These are phyloP conservation scores for Psilocybe tampanensis DNA, from an alignment of 768 basidiomycete species.

Conservation along the genomic window DNA sequence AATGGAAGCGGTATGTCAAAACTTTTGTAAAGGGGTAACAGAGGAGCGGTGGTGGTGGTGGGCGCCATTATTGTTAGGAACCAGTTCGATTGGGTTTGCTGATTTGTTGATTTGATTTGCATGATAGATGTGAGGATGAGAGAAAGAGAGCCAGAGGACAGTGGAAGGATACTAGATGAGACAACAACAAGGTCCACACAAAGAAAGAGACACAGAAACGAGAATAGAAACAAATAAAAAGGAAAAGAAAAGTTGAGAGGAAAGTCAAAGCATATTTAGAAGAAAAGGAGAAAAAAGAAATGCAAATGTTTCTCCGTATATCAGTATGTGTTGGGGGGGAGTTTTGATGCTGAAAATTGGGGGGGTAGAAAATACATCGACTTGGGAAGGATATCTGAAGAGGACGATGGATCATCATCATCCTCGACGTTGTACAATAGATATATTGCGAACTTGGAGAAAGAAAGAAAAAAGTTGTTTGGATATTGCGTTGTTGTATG, in stretches of 20 bases:
- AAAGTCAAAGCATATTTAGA: too few relatives aligned
- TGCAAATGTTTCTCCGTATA: constrained; percentile 23
- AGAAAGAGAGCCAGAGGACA: constrained; percentile 9
- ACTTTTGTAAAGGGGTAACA: neutral
- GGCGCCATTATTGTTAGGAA: neutral
- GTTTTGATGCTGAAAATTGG: too few relatives aligned
- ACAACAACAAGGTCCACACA: constrained; percentile 26
- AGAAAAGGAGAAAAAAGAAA: constrained; percentile 17
- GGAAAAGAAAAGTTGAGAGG: constrained; percentile 18
- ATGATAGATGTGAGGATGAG: constrained; percentile 19
- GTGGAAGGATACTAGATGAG: constrained; percentile 21
- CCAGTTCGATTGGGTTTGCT: neutral
- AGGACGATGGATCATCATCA: neutral
- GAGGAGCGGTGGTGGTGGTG: constrained; percentile 6
- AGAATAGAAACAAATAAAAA: neutral
- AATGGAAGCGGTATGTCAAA: neutral
- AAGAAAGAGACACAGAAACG: constrained; percentile 13
- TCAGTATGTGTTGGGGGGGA: constrained; percentile 1
- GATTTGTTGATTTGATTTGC: constrained; percentile 3
- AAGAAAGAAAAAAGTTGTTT: too few relatives aligned
- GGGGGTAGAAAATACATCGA: neutral
- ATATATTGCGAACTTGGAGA: constrained; percentile 3
- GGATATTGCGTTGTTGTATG: constrained; percentile 17
- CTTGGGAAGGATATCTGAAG: neutral
- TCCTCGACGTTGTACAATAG: constrained; percentile 13